Base-by-base conservation (phyloP, 2,329 filamentous ascomycete species). In the Pseudopyrenochaeta lycopersici region DNA sequence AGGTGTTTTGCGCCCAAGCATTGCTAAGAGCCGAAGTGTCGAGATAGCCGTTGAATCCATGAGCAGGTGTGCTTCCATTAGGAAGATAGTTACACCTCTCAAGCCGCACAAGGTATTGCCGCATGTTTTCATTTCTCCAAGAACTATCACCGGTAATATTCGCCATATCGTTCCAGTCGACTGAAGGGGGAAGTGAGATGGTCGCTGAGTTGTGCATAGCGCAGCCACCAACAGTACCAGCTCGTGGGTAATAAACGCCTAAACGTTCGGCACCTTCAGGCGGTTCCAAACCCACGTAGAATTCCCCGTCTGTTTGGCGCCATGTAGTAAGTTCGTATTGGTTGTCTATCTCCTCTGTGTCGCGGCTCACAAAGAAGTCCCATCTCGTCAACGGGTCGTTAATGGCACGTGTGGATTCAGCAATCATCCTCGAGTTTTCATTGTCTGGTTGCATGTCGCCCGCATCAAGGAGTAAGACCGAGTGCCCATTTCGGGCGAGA, bases 141-240 rank as follows among this genome's bases (percentile, higher is more conserved):
- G 81, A 82, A 2, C 70, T 60, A 60, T 88, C 85, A 4, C 84
- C 84, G 1, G 85, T 88, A 33, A 86, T 63, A 10, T 74, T 70
- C 5, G 80, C 81, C 47, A 88, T 82, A 58, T 81, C 72, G 38
- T 84, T 76, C 75, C 82, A 88, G 67, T 88, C 85, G 29, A 78
- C 80, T 29, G 81, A 77, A 49, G 82, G 77, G 0, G 85, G 84
- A 50, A 84, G 80, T 12, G 85, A 75, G n/a, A 80, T 77, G 39
- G 87, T 80, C 42, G 85, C 69, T 3, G 83, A 85, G 44, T 88
- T 87, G 68, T 88, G 85, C 17, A 81, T 79, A 0, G 82, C 80
- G 66, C 83, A 85, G 12, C 83, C 84, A 38, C 84, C 83, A 3
- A 85, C 71, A 3, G 78, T 81, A n/a, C 78, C 82, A 1, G 81